Evolutionary conservation across 164 flowering plant species (phyloP).

Genomic region (Cinnamomum chago): DNA sequence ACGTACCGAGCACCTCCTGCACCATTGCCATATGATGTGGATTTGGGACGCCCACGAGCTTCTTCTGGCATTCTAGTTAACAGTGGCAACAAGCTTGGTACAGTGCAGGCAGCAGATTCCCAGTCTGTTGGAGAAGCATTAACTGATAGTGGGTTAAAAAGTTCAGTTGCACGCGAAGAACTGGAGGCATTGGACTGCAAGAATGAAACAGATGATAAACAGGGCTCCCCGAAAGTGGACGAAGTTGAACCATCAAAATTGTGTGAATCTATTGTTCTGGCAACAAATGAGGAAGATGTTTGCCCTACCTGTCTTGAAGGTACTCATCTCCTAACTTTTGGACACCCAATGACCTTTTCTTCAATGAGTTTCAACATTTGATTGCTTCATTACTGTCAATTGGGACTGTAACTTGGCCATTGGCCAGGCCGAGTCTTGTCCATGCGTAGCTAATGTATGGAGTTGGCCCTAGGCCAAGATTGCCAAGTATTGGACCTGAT

Average conservation of each 20-base stretch:
- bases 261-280: slow-evolving; percentile 20
- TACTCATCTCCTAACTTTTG: slow-evolving; percentile 13
- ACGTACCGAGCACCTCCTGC: slow-evolving; percentile 72
- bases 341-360: neutral
- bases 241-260: slow-evolving; percentile 35
- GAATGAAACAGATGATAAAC: slow-evolving; percentile 26
- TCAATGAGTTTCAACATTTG: neutral
- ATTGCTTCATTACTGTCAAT: no score
- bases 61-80: slow-evolving; percentile 18
- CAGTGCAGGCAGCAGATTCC: slow-evolving; percentile 9
- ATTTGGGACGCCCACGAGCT: slow-evolving; percentile 41
- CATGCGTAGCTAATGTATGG: no score
- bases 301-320: slow-evolving; percentile 96
- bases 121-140: slow-evolving; percentile 21
- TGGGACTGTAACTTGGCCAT: no score
- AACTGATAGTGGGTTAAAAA: slow-evolving; percentile 23
- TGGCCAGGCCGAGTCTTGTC: no score
- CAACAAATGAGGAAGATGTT: slow-evolving; percentile 62
- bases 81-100: slow-evolving; percentile 20
- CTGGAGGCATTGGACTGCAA: slow-evolving; percentile 36
- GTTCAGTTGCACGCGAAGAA: slow-evolving; percentile 26
- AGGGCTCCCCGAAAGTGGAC: slow-evolving; percentile 38
- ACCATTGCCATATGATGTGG: slow-evolving; percentile 70
- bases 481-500: no score
- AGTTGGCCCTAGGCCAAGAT: no score